Conservation (phyloP, 305 asterid species). For the Fraxinus velutina region DNA sequence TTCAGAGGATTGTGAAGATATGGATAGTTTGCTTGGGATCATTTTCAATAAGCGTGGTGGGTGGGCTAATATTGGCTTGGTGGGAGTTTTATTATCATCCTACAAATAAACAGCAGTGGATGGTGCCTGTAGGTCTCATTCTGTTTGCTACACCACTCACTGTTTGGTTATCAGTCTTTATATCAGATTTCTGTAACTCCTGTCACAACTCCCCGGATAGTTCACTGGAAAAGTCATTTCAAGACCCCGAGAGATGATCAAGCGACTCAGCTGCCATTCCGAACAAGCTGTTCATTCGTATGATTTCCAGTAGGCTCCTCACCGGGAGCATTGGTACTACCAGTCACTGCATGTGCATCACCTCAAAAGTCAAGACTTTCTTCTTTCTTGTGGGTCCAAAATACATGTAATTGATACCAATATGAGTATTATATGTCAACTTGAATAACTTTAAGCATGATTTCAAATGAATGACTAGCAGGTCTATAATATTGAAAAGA, state of each 20-base stretch:
- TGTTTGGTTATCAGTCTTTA: slow-evolving; percentile 25
- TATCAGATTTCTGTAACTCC: slow-evolving; percentile 34
- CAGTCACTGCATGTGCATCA: neutral
- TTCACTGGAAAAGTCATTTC: neutral
- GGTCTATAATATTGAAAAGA: neutral
- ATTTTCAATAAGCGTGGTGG: slow-evolving; percentile 35
- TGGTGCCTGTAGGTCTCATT: slow-evolving; percentile 65
- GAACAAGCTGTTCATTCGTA: neutral
- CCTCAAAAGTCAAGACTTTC: neutral
- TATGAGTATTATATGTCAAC: neutral
- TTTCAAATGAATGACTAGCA: neutral
- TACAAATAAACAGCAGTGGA: slow-evolving; percentile 49
- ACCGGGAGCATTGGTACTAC: neutral
- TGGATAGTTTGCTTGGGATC: slow-evolving; percentile 36
- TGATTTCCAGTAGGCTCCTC: neutral
- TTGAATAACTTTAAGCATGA: neutral
- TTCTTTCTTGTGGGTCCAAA: neutral
- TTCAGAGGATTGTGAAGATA: neutral
- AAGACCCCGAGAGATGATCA: slow-evolving; percentile 15
- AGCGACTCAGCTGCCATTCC: neutral
- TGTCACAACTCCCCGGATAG: neutral
- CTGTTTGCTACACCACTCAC: slow-evolving; percentile 41
- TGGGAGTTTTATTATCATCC: slow-evolving; percentile 44
- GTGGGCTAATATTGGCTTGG: slow-evolving; percentile 42
- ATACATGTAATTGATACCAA: neutral